Conservation (phyloP, 176 grass and related monocot genomes). For the Lolium multiflorum region DNA sequence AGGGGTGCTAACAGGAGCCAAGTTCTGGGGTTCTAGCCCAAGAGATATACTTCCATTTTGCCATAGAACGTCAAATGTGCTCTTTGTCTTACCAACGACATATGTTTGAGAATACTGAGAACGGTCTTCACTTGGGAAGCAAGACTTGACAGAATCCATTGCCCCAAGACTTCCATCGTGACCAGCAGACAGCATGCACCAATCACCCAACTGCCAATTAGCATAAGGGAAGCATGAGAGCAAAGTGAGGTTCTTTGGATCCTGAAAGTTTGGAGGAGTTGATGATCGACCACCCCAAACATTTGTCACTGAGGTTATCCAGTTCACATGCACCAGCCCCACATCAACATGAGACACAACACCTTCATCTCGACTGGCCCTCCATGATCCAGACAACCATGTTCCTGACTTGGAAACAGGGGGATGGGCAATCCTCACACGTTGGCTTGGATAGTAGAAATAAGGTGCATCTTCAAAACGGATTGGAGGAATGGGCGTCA, state of each 20-base stretch:
- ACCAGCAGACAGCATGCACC: conserved; percentile 72
- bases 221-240: conserved; percentile 78
- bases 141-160: conserved; percentile 43
- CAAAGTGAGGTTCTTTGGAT: conserved; percentile 74
- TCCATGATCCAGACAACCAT: conserved; percentile 88
- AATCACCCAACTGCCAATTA: conserved; percentile 98
- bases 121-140: conserved; percentile 30
- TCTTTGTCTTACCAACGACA: conserved; percentile 84
- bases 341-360: conserved; percentile 72
- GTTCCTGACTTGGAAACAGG: conserved; percentile 57
- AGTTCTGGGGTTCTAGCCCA: conserved; percentile 64
- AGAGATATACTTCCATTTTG: conserved; percentile 81
- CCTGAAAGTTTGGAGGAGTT: conserved; percentile 66
- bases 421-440: conserved; percentile 62
- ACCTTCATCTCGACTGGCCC: conserved; percentile 62
- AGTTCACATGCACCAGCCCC: conserved; percentile 76
- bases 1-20: conserved; percentile 78
- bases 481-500: conserved; percentile 63
- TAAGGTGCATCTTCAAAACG: conserved; percentile 80
- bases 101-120: conserved; percentile 62
- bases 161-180: conserved; percentile 18
- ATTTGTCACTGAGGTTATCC: conserved; percentile 80
- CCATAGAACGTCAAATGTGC: conserved; percentile 82
- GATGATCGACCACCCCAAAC: conserved; percentile 63
- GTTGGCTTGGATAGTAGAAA: conserved; percentile 84